A percentile compares a stretch with the other conserved stretches of the same genome.
Evolutionary conservation across 2,329 filamentous ascomycete genomes (phyloP).

Genomic region (Dothideomycetidae sp.): DNA sequence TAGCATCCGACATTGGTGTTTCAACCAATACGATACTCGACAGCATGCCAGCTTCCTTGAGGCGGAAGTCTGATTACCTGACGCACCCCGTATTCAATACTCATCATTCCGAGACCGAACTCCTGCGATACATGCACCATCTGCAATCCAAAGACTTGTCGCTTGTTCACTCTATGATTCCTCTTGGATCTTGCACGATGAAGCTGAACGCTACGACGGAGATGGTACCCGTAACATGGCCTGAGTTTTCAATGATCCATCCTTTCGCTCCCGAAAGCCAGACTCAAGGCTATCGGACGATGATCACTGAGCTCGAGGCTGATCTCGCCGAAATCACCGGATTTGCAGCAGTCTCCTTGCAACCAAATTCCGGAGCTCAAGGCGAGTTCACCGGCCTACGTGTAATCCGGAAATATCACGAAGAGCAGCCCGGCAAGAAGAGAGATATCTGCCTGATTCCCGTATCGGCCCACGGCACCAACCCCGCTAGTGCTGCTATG

Average conservation of each 20-base stretch:
- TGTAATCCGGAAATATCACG: constrained; percentile 72
- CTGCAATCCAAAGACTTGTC: constrained; percentile 90
- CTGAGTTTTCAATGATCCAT: constrained; percentile 64
- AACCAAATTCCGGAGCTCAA: constrained; percentile 92
- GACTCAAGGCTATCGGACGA: constrained; percentile 51
- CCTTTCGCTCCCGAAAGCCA: constrained; percentile 56
- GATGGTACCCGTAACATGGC: constrained; percentile 74
- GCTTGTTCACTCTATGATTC: constrained; percentile 93
- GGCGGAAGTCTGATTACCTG: constrained; percentile 60
- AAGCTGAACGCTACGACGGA: constrained; percentile 90
- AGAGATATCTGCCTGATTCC: constrained; percentile 90
- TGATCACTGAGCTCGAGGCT: constrained; percentile 58
- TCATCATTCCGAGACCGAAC: constrained; percentile 87
- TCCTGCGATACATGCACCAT: constrained; percentile 85
- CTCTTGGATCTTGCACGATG: constrained; percentile 94
- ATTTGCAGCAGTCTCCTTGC: constrained; percentile 77
- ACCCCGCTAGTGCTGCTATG: constrained; percentile 91
- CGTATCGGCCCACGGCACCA: constrained; percentile 88
- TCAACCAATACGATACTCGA: constrained; percentile 18
- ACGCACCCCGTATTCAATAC: constrained; percentile 91
- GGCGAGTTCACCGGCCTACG: constrained; percentile 86
- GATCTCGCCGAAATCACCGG: constrained; percentile 75
- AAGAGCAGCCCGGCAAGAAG: constrained; percentile 50
- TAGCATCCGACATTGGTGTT: constrained; percentile 25
- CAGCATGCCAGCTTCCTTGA: constrained; percentile 44